Conservation (phyloP, 2,329 filamentous ascomycete species). For the Diaporthe destruens region DNA sequence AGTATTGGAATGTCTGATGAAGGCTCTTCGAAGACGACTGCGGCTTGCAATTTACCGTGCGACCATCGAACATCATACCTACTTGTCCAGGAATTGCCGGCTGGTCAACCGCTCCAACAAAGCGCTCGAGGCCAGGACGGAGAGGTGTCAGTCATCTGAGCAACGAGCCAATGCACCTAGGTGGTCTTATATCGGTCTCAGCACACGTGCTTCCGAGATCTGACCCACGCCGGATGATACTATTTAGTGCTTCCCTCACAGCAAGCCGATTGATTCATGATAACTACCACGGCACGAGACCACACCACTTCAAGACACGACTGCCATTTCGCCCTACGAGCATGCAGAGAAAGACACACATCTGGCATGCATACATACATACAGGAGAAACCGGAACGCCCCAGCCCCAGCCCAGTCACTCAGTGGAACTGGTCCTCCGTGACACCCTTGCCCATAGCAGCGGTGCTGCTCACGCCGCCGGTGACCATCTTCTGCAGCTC, state of each 20-base stretch:
- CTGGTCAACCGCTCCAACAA: too few relatives aligned
- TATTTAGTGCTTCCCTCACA: too few relatives aligned
- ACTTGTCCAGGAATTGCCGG: too few relatives aligned
- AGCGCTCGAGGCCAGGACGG: too few relatives aligned
- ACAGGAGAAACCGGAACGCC: too few relatives aligned
- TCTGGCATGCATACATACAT: neutral
- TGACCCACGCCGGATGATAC: too few relatives aligned
- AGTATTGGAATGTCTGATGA: neutral
- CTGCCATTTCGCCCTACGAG: neutral
- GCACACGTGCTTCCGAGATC: too few relatives aligned
- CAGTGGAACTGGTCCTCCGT: conserved; percentile 96
- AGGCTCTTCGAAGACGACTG: neutral
- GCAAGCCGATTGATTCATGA: too few relatives aligned
- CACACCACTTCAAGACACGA: too few relatives aligned
- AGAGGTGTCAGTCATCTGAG: too few relatives aligned
- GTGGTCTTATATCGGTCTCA: conserved; percentile 56
- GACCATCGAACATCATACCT: neutral
- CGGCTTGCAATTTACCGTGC: neutral
- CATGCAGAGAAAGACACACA: neutral
- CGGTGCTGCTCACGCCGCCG: conserved; percentile 90
- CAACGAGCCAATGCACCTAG: conserved; percentile 33
- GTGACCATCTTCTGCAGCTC: conserved; percentile 97
- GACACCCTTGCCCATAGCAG: conserved; percentile 97
- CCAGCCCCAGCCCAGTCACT: neutral
- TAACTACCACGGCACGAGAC: neutral